phyloP scores from a whole-genome alignment of 2,329 filamentous ascomycete genomes.

The Fusarium sacchari region DNA sequence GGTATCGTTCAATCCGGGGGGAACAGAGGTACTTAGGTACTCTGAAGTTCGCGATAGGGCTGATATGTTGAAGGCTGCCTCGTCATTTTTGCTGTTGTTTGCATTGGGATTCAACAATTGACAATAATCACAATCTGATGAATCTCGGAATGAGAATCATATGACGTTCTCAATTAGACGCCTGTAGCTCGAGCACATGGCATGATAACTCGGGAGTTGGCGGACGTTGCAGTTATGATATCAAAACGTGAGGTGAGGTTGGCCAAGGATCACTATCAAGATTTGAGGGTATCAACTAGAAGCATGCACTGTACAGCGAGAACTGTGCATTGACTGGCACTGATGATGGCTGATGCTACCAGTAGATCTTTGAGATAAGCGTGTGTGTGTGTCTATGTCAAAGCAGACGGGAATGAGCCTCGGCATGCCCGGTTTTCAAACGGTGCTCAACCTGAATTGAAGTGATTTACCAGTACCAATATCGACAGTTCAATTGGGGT shows the following conservation, averaged over 20 bases:
- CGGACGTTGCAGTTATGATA: conserved; percentile 10
- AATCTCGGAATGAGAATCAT: background rate
- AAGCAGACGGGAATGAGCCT: background rate
- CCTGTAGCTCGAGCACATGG: conserved; percentile 2
- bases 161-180: background rate
- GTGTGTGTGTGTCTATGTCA: background rate
- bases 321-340: background rate
- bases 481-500: conserved; percentile 7
- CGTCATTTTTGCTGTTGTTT: background rate
- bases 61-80: conserved; percentile 16
- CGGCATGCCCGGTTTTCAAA: conserved; percentile 29
- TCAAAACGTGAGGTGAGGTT: conserved; percentile 3
- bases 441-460: background rate
- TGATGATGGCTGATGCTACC: background rate
- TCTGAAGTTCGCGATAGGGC: conserved; percentile 29
- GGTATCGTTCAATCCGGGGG: conserved; percentile 37
- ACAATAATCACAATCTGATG: background rate
- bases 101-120: conserved; percentile 23
- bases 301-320: conserved; percentile 1
- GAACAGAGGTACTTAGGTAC: background rate
- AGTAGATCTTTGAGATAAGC: conserved; percentile 36
- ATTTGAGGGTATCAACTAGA: conserved; percentile 5
- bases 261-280: background rate
- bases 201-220: conserved; percentile 24
- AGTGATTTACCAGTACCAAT: conserved; percentile 26